phyloP scores from a whole-genome alignment of 345 rosid species.

The Capsella bursapastoris region DNA sequence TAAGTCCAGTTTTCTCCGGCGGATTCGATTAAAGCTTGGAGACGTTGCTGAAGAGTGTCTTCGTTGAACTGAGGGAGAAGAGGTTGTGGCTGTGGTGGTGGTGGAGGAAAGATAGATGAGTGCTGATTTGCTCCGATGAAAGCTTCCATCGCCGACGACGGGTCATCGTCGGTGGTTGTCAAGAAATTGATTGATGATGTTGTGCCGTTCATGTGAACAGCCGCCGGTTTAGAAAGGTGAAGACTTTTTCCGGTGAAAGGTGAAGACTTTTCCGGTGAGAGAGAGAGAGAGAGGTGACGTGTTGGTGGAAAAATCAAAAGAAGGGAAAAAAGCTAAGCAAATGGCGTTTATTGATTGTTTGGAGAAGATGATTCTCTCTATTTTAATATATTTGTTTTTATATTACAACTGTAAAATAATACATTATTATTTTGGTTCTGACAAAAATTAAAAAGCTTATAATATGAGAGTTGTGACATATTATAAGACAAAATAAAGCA shows the following conservation, averaged over 20 bases:
- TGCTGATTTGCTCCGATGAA: slow-evolving; percentile 81
- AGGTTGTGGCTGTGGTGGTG: slow-evolving; percentile 39
- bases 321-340: slow-evolving; percentile 32
- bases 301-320: slow-evolving; percentile 23
- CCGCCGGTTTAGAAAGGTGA: slow-evolving; percentile 10
- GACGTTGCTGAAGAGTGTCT: slow-evolving; percentile 93
- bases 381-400: neutral
- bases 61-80: slow-evolving; percentile 60
- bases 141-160: slow-evolving; percentile 95
- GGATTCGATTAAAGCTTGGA: slow-evolving; percentile 80
- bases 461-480: slow-evolving; percentile 3
- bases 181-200: slow-evolving; percentile 44
- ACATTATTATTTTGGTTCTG: neutral
- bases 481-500: neutral
- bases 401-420: neutral
- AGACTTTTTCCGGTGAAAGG: slow-evolving; percentile 36
- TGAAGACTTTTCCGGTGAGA: slow-evolving; percentile 40
- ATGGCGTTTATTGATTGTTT: slow-evolving; percentile 39
- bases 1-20: slow-evolving; percentile 85
- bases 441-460: no score
- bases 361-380: slow-evolving; percentile 30
- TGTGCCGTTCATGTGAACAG: slow-evolving; percentile 36
- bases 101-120: slow-evolving; percentile 45
- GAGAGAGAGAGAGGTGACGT: slow-evolving; percentile 39
- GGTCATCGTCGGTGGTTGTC: slow-evolving; percentile 76